These are phyloP conservation scores for Abeoforma whisleri DNA, from an alignment of 78 protist genomes.

Conservation along the genomic window DNA sequence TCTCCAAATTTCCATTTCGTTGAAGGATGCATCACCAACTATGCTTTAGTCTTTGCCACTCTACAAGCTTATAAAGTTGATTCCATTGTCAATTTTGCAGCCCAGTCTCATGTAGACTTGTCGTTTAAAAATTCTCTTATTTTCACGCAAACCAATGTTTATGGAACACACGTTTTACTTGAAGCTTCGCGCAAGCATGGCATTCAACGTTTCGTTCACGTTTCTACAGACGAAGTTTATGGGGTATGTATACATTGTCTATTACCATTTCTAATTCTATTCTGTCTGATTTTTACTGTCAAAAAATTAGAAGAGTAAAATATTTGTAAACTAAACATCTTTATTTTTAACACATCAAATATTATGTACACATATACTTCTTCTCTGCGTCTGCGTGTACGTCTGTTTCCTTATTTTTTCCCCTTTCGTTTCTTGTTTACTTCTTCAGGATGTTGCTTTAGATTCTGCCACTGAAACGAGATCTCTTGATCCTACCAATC, in stretches of 20 bases:
- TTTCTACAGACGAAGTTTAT: constrained; percentile 93
- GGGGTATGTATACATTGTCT: too few relatives aligned
- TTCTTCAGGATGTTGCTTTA: not conserved
- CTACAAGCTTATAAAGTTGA: constrained; percentile 63
- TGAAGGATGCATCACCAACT: constrained; percentile 64
- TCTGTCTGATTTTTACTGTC: too few relatives aligned
- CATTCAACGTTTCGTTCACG: constrained; percentile 79
- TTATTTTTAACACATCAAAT: too few relatives aligned
- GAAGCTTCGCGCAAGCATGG: constrained; percentile 51
- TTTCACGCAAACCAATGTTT: constrained; percentile 74
- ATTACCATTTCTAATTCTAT: too few relatives aligned
- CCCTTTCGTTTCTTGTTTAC: not conserved
- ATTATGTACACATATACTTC: too few relatives aligned
- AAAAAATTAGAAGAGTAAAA: too few relatives aligned
- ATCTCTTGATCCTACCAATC: constrained; percentile 79
- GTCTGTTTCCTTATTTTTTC: too few relatives aligned
- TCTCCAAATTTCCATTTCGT: constrained; percentile 21
- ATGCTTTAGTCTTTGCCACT: constrained; percentile 53
- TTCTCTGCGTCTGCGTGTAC: too few relatives aligned
- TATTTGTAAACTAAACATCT: too few relatives aligned
- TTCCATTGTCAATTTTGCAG: constrained; percentile 88
- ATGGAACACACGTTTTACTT: constrained; percentile 86
- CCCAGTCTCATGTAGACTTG: constrained; percentile 84
- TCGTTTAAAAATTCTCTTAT: constrained; percentile 63
- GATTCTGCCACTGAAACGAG: not conserved